These are phyloP conservation scores for Cercospora sp. DNA, from an alignment of 2,329 filamentous ascomycete genomes.

Conservation along the genomic window DNA sequence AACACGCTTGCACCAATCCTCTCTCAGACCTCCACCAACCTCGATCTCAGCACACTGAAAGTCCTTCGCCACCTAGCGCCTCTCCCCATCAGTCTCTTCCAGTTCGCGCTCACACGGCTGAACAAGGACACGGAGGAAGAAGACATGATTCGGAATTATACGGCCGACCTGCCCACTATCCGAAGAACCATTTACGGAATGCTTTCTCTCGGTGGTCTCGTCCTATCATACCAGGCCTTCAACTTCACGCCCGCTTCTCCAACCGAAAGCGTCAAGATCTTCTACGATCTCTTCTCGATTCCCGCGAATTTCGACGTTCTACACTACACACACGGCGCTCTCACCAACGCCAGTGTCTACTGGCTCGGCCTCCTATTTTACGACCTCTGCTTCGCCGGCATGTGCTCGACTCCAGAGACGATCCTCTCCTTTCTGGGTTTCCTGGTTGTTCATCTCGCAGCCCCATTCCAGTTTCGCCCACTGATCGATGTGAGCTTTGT, in stretches of 20 bases:
- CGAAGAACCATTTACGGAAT: conserved; percentile 14
- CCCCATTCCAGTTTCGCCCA: conserved; percentile 14
- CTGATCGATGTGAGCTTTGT: conserved; percentile 15
- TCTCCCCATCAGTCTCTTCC: conserved; percentile 21
- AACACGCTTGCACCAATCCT: not conserved
- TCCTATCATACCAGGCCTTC: not conserved
- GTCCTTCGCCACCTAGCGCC: conserved; percentile 19
- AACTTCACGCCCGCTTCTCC: not conserved
- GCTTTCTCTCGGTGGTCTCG: not conserved
- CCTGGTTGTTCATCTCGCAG: conserved; percentile 36
- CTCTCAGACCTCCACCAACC: not conserved
- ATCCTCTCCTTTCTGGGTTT: not conserved
- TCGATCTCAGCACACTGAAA: not conserved
- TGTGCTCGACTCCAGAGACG: conserved; percentile 14
- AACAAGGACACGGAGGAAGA: conserved; percentile 27
- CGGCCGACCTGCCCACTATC: conserved; percentile 24
- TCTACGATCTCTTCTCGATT: not conserved
- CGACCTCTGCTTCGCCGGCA: conserved; percentile 40
- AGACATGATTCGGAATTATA: conserved; percentile 19
- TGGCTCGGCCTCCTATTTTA: conserved; percentile 39
- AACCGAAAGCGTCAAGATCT: not conserved
- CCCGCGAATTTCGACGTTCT: conserved; percentile 2
- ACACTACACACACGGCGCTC: not conserved
- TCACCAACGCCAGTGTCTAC: conserved; percentile 25
- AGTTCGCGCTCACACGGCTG: conserved; percentile 29